phyloP scores from a whole-genome alignment of 2,329 filamentous ascomycete genomes.

The Mycogone perniciosa region DNA sequence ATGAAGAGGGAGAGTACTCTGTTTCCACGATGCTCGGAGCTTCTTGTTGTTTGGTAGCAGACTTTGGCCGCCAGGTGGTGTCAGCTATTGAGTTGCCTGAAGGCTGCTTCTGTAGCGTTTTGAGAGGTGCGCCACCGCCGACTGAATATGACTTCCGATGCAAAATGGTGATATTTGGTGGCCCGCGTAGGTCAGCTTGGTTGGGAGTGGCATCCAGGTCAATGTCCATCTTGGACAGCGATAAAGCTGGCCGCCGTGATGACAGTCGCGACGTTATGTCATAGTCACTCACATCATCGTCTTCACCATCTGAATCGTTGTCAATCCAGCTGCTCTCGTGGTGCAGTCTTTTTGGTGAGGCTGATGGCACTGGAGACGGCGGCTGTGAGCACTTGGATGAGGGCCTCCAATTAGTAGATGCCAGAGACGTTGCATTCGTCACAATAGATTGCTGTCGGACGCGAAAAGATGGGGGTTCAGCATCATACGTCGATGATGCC shows the following conservation, averaged over 20 bases:
- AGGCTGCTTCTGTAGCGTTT: not conserved
- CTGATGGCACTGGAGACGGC: not conserved
- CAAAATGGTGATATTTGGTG: no score
- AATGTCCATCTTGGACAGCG: not conserved
- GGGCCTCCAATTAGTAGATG: constrained; percentile 23
- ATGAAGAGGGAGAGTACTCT: no score
- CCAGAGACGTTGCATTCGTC: constrained; percentile 32
- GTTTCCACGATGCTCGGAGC: no score
- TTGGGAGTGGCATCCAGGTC: no score
- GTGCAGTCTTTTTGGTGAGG: constrained; percentile 11
- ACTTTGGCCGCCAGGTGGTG: not conserved
- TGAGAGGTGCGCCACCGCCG: no score
- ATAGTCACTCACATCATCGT: constrained; percentile 14
- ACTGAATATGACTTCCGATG: no score
- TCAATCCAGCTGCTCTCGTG: constrained; percentile 33
- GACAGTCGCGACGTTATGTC: not conserved
- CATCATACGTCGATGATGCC: constrained; percentile 22
- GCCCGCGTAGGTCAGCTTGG: no score
- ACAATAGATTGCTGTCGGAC: constrained; percentile 30
- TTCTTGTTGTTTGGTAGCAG: not conserved
- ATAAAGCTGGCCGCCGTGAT: not conserved
- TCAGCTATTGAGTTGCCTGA: not conserved
- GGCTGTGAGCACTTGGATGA: constrained; percentile 21
- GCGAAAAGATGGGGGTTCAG: constrained; percentile 28
- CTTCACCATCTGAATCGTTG: constrained; percentile 29